These are phyloP conservation scores for Cyberlindnera mrakii DNA, from an alignment of 805 yeast genomes.

Conservation along the genomic window DNA sequence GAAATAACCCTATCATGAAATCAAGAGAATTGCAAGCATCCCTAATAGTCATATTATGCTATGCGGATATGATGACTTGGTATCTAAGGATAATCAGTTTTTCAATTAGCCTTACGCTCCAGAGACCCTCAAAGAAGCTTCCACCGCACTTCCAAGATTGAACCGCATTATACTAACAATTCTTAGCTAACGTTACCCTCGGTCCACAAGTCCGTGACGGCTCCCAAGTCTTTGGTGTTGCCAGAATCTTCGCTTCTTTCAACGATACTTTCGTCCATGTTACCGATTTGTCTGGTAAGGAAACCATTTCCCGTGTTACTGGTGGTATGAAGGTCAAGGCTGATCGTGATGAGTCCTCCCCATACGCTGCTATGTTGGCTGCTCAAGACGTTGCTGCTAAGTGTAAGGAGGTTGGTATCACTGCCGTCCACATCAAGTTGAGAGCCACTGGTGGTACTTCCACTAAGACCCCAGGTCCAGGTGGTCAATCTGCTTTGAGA, in stretches of 20 bases:
- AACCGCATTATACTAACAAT: constrained; percentile 15
- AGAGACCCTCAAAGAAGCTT: no score
- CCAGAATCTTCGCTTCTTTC: constrained; percentile 99
- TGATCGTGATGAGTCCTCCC: constrained; percentile 99
- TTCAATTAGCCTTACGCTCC: no score
- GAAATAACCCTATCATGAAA: no score
- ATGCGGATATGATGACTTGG: no score
- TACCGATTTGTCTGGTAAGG: constrained; percentile 99
- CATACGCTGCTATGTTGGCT: constrained; percentile 99
- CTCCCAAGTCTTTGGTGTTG: constrained; percentile 99
- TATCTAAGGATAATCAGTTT: no score
- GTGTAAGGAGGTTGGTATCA: constrained; percentile 99
- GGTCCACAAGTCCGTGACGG: constrained; percentile 93
- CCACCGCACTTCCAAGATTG: no score
- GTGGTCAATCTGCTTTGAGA: constrained; percentile 99
- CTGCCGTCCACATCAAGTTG: constrained; percentile 98
- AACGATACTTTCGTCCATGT: constrained; percentile 99
- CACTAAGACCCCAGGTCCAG: constrained; percentile 99
- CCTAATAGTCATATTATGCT: no score
- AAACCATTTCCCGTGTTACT: constrained; percentile 99
- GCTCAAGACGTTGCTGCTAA: constrained; percentile 99
- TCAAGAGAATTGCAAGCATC: no score
- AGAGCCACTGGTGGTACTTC: constrained; percentile 99
- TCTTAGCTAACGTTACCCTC: constrained; percentile 50
- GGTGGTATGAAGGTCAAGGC: constrained; percentile 99